Evolutionary conservation across 2,329 filamentous ascomycete genomes (phyloP), one percentile per base, ranked within the genome.

Genomic region (Orbilia blumenaviensis): DNA sequence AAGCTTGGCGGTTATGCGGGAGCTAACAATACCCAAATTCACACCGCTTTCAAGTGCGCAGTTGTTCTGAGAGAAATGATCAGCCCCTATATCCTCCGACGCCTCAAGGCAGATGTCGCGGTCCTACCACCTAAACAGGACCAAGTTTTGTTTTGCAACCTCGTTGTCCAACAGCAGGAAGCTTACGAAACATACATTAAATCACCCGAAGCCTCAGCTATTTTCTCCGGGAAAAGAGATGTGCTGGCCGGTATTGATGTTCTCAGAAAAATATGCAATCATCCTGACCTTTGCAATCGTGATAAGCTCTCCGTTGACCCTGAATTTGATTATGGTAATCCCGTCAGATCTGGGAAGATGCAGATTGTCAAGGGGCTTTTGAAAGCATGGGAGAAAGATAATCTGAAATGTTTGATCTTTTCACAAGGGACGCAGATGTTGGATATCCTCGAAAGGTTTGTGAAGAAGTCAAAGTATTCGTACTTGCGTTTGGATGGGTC

Each of bases 121-220:
- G 89, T 94, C 6, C 94, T 98, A 82, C 85, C 99, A 10, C 95
- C 95, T 0, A 92, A 96, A 83, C 99, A 99, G 86, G 95, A 99
- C 82, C 92, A 96, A 79, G 95, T 99, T 0, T 85, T 99, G 2
- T 98, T 99, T 82, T 98, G 95, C 84, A 96, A 96, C 81, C 85
- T 99, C 77, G 96, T 94, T 0, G 87, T 87, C 63, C 84, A 90
- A 12, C 95, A 99, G 81, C 88, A 92, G 58, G 87, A 90, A 32
- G 90, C 90, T 0, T 99, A 99, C 79, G 88, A 93, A 81, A 85
- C 87, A 3, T 98, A 97, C 79, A 85, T 98, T 1, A 86, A 86
- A 16, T 97, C 94, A 0, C 89, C 92, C 42, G 93, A 97, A 48
- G 93, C 97, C 86, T 88, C 87, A n/a, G 89, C 91, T 0, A 97